Percentiles rank a stretch among this genome's conserved stretches.
Evolutionary conservation across 306 rosid genomes (phyloP).

Genomic region (Cercis canadensis): DNA sequence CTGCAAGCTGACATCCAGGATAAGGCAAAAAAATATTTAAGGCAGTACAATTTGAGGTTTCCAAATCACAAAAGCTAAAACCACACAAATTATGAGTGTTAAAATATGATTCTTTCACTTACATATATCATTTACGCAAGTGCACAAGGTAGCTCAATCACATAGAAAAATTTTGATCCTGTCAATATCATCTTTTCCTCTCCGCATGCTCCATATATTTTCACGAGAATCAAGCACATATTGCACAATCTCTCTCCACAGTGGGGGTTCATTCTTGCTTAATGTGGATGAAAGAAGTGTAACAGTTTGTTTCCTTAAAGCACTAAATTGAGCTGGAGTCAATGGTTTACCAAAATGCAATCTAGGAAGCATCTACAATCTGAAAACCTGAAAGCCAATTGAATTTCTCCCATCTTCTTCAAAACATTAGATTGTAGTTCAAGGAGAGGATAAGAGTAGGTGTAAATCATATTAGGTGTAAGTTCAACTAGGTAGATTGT

Average conservation of each 20-base stretch:
- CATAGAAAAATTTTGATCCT: too few species aligned
- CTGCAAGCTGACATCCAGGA: background rate
- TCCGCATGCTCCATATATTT: too few species aligned
- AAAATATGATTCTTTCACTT: too few species aligned
- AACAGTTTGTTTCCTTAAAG: slow-evolving; percentile 38
- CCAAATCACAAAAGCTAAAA: background rate
- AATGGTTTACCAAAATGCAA: slow-evolving; percentile 31
- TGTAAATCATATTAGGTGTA: slow-evolving; percentile 6
- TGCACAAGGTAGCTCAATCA: too few species aligned
- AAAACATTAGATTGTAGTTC: slow-evolving; percentile 46
- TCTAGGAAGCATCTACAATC: slow-evolving; percentile 31
- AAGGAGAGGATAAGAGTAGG: slow-evolving; percentile 37
- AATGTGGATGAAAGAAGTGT: slow-evolving; percentile 22
- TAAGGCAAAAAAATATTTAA: background rate
- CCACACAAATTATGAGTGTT: too few species aligned
- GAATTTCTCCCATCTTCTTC: slow-evolving; percentile 50
- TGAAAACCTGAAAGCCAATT: slow-evolving; percentile 43
- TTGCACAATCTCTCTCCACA: slow-evolving; percentile 41
- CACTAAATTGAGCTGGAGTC: slow-evolving; percentile 14
- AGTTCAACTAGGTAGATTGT: slow-evolving; percentile 39
- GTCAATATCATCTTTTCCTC: too few species aligned
- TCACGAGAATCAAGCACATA: too few species aligned
- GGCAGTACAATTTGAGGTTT: slow-evolving; percentile 35
- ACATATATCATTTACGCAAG: too few species aligned
- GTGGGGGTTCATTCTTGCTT: slow-evolving; percentile 39